Base-by-base conservation (phyloP, 257 asterid species). In the Verbascum thapsus region DNA sequence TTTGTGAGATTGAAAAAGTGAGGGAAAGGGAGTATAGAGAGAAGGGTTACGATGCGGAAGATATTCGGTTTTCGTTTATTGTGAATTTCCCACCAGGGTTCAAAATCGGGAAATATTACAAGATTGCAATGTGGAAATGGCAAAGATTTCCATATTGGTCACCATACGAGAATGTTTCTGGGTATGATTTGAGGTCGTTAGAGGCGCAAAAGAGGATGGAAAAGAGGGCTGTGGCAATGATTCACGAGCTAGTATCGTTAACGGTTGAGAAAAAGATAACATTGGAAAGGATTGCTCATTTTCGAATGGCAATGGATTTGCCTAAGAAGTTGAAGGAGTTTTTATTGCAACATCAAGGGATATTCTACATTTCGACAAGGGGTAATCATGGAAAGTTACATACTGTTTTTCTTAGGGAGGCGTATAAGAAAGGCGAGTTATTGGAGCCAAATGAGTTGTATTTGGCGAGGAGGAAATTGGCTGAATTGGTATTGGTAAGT, bases 101-200 rank as follows among this genome's bases (percentile, higher is more conserved):
- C 45, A 90, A 84, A 86, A 82, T 84, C 30, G 95, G 96, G 8
- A 90, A 85, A 82, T 83, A 85, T 72, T 85, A 78, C 75, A 88
- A 78, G 80, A 90, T 85, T 38, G 96, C 95, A 0, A 81, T 90
- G 20, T 88, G 98, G 98, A 88, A 90, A 38, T 88, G 98, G 98
- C 96, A 90, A 81, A 84, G 96, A 80, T 60, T 88, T 70, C 98
- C 98, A 3, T 90, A 90, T 63, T 90, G 98, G 96, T 90, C 95
- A 3, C 98, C 98, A 0, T 88, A 88, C 44, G 98, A 88, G 73
- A 84, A 90, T 53, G 69, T 85, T 10, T 85, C 89, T 0, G 92
- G 90, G 48, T 88, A 85, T 39, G 98, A 90, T 67, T 67, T 88
- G 75, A 79, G 96, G 72, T 88, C 98, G 2, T 67, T 90, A 20